phyloP scores from a whole-genome alignment of 176 grass and related monocot genomes.

The Carex cristatella region DNA sequence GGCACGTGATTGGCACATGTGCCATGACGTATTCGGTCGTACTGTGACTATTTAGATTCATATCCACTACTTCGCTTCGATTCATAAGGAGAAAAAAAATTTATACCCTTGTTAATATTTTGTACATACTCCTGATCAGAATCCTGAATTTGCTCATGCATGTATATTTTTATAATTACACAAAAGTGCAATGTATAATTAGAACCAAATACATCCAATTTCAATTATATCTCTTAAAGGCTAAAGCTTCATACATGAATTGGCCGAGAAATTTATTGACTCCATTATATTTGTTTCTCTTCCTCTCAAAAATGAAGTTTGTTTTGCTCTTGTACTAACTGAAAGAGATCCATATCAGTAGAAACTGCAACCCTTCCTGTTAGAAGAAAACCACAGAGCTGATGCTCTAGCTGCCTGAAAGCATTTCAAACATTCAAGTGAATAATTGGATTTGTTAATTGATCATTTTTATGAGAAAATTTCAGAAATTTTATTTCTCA shows the following conservation, averaged over 20 bases:
- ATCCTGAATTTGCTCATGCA: no score
- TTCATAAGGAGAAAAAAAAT: no score
- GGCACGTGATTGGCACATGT: no score
- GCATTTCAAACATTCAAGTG: background rate
- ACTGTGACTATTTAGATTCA: no score
- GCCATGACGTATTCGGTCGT: no score
- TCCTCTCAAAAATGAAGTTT: slow-evolving; percentile 3
- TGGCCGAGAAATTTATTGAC: background rate
- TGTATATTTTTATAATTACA: background rate
- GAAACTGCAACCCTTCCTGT: slow-evolving; percentile 36
- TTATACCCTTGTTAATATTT: no score
- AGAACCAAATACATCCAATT: background rate
- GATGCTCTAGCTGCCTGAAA: slow-evolving; percentile 14
- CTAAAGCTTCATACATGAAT: background rate
- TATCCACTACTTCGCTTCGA: no score
- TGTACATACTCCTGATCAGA: no score
- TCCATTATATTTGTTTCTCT: background rate
- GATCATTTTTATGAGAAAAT: background rate
- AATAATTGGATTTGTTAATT: background rate
- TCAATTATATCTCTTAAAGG: background rate
- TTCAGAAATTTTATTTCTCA: background rate
- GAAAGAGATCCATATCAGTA: slow-evolving; percentile 40
- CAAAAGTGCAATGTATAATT: background rate
- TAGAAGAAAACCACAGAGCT: slow-evolving; percentile 30
- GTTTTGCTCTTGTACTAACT: slow-evolving; percentile 27